Evolutionary conservation across 129 eudicot genomes (phyloP).

Genomic region (Artemisia argyi): DNA sequence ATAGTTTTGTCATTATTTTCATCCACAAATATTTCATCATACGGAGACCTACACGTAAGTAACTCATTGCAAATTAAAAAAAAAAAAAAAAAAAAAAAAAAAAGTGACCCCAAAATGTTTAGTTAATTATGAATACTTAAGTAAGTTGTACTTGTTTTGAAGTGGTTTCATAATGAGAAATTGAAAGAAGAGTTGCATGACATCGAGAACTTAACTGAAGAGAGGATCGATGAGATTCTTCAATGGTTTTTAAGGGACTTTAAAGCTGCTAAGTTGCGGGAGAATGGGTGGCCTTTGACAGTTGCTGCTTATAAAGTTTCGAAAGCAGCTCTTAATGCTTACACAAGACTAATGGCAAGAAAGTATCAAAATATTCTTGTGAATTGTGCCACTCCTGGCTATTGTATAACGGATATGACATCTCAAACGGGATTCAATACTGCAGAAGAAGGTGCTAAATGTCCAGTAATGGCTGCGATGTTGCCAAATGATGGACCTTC

Average conservation of each 20-base stretch:
- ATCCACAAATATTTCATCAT: no score
- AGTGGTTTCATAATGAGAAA: slow-evolving; percentile 28
- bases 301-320: slow-evolving; percentile 39
- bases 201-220: slow-evolving; percentile 33
- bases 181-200: slow-evolving; percentile 29
- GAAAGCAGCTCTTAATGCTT: slow-evolving; percentile 37
- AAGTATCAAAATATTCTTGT: slow-evolving; percentile 23
- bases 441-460: slow-evolving; percentile 50
- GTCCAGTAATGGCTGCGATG: slow-evolving; percentile 41
- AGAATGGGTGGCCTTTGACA: slow-evolving; percentile 14
- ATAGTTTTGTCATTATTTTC: no score
- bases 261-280: slow-evolving; percentile 29
- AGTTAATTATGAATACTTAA: neutral
- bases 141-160: neutral
- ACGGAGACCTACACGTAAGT: slow-evolving; percentile 15
- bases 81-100: no score
- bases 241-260: slow-evolving; percentile 35
- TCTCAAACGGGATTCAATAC: slow-evolving; percentile 29
- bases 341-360: slow-evolving; percentile 41
- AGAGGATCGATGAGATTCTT: slow-evolving; percentile 33
- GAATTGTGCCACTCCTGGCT: slow-evolving; percentile 43
- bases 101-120: neutral
- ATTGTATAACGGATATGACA: slow-evolving; percentile 42
- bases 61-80: neutral
- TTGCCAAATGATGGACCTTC: slow-evolving; percentile 23